Base-by-base conservation (phyloP, 192 early-diverging fungal species). In the Coemansia sp. region DNA sequence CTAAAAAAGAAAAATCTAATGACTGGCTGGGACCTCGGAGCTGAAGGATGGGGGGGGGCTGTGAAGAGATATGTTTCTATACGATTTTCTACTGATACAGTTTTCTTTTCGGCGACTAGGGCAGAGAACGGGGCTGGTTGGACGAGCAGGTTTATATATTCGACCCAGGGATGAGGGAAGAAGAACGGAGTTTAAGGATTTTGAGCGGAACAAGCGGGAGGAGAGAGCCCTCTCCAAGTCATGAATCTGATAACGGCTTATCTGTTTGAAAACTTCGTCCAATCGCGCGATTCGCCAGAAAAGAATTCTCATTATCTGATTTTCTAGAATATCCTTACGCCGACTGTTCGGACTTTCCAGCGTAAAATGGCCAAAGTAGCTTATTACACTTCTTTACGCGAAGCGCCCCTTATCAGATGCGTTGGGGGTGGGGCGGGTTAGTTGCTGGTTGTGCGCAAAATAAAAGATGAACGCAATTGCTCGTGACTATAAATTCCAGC, bases 271-370 rank as follows among this genome's bases (percentile, higher is more conserved):
- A 53, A 9, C 8, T 10, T 9, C 11, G 7, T 26, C 23, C 21
- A 53, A 53, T 26, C 1, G 30, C 51, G 6, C 21, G 51, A 26
- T 53, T 26, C 24, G 51, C 51, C 9, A 53, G 51, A 26, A 26
- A 26, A 9, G 24, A 38, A 67, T 0, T 6, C 39, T 36, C 15
- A 15, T 15, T 45, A 58, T 45, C 57, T 48, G 23, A 23, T 16
- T 21, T 62, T 48, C 59, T 41, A 46, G 43, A 68, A 61, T 14
- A 63, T 30, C 30, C 53, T 43, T 4, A 23, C 15, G 15, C 39
- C 39, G 12, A 41, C 39, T 41, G 39, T 41, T 41, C 39, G 39
- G 39, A 41, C 39, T 41, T 41, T 41, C 39, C 39, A 41, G 7
- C 9, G 39, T 6, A 14, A 41, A 41, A 39, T 39, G 38, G 39